phyloP scores from a whole-genome alignment of 2,329 filamentous ascomycete genomes.

The Anthostomella pinea region DNA sequence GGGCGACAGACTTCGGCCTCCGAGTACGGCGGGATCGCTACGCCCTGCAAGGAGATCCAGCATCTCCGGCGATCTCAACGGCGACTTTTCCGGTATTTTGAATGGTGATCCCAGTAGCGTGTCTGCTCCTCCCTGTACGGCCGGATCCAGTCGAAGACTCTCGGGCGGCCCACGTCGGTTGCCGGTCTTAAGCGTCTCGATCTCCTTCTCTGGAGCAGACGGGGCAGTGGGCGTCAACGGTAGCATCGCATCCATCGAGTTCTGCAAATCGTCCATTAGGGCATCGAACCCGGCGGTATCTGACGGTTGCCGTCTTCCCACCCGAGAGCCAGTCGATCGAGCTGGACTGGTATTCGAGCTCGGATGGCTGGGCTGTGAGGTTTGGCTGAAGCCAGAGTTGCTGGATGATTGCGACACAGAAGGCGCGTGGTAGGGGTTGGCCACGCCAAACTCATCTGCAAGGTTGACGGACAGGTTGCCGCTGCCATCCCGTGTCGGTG shows the following conservation, averaged over 20 bases:
- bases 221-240: slow-evolving; percentile 28
- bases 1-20: slow-evolving; percentile 24
- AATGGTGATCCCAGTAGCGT: slow-evolving; percentile 18
- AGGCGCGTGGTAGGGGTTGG: slow-evolving; percentile 63
- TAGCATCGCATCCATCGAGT: slow-evolving; percentile 43
- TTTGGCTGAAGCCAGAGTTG: slow-evolving; percentile 56
- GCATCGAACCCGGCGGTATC: slow-evolving; percentile 42
- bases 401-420: slow-evolving; percentile 65
- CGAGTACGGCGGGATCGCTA: slow-evolving; percentile 21
- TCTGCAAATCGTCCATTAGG: slow-evolving; percentile 55
- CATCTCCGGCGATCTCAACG: slow-evolving; percentile 20
- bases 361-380: slow-evolving; percentile 47
- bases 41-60: slow-evolving; percentile 19
- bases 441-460: slow-evolving; percentile 56
- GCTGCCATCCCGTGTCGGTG: slow-evolving; percentile 38
- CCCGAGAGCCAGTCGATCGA: slow-evolving; percentile 36
- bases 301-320: slow-evolving; percentile 36
- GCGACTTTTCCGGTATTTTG: slow-evolving; percentile 19
- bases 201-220: slow-evolving; percentile 10
- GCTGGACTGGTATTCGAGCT: slow-evolving; percentile 63
- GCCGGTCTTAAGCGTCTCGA: slow-evolving; percentile 3
- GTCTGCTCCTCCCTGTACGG: slow-evolving; percentile 18
- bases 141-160: slow-evolving; percentile 31
- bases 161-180: slow-evolving; percentile 16
- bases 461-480: slow-evolving; percentile 49